Evolutionary conservation across 2,329 filamentous ascomycete species (phyloP).

Genomic region (Seiridium cupressi): DNA sequence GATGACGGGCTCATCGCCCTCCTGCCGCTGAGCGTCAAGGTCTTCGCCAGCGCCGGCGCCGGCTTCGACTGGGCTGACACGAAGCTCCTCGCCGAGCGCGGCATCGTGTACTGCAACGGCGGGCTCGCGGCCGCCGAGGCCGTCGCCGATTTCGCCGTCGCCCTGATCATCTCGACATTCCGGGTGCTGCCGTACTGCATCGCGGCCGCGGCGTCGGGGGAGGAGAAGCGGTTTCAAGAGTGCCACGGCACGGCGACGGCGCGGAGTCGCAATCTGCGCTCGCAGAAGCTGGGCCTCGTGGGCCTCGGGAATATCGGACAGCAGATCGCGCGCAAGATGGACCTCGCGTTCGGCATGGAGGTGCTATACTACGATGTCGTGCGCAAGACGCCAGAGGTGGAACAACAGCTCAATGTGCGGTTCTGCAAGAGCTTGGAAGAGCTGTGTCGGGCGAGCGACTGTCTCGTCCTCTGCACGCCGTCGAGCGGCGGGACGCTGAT

Average conservation of each 20-base stretch:
- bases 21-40: slow-evolving; percentile 50
- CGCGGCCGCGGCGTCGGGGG: slow-evolving; percentile 45
- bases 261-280: slow-evolving; percentile 62
- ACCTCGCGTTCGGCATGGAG: slow-evolving; percentile 62
- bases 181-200: slow-evolving; percentile 66
- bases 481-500: slow-evolving; percentile 46
- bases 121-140: slow-evolving; percentile 69
- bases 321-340: slow-evolving; percentile 58
- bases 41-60: slow-evolving; percentile 59
- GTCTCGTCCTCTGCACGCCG: slow-evolving; percentile 61
- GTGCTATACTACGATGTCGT: slow-evolving; percentile 63
- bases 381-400: slow-evolving; percentile 43
- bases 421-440: slow-evolving; percentile 50
- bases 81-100: slow-evolving; percentile 57
- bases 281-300: slow-evolving; percentile 62
- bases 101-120: slow-evolving; percentile 71
- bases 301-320: slow-evolving; percentile 68
- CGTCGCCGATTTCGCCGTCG: slow-evolving; percentile 69
- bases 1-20: slow-evolving; percentile 56
- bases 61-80: slow-evolving; percentile 64
- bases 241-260: slow-evolving; percentile 61
- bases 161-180: slow-evolving; percentile 68
- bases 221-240: slow-evolving; percentile 43
- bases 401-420: slow-evolving; percentile 39
- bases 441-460: slow-evolving; percentile 55